Percentiles rank a stretch among this genome's conserved stretches.
Conservation (phyloP, 2,329 filamentous ascomycete genomes). For the Xylariales sp. region DNA sequence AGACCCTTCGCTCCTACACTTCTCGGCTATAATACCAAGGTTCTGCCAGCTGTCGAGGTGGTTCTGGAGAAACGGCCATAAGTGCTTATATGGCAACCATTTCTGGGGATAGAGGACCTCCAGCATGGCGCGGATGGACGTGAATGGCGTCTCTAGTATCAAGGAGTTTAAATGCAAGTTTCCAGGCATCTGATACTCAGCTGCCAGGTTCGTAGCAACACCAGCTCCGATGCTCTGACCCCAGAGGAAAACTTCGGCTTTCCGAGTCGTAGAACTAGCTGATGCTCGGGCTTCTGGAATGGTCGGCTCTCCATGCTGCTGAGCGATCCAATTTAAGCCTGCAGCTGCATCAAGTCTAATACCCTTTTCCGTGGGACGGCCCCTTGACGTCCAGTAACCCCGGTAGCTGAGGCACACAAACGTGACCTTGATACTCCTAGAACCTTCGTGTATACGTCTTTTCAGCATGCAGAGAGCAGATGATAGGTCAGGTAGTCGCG, state of each 20-base stretch:
- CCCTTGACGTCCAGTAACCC: slow-evolving; percentile 74
- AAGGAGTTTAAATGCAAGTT: slow-evolving; percentile 43
- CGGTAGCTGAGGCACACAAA: slow-evolving; percentile 59
- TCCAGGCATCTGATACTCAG: slow-evolving; percentile 30
- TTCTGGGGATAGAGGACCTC: slow-evolving; percentile 69
- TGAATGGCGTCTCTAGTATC: slow-evolving; percentile 73
- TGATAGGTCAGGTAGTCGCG: slow-evolving; percentile 52
- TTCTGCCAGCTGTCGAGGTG: slow-evolving; percentile 53
- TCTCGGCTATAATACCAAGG: slow-evolving; percentile 36
- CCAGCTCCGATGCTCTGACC: slow-evolving; percentile 74
- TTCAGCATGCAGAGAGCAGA: slow-evolving; percentile 43
- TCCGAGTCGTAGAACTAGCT: slow-evolving; percentile 9
- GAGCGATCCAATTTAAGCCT: slow-evolving; percentile 56
- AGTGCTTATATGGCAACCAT: slow-evolving; percentile 73
- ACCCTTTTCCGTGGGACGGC: slow-evolving; percentile 64
- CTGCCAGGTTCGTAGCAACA: slow-evolving; percentile 60
- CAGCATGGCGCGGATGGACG: slow-evolving; percentile 66
- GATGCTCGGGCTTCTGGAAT: background rate
- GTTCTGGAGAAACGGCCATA: slow-evolving; percentile 69
- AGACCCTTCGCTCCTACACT: slow-evolving; percentile 17
- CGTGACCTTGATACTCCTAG: slow-evolving; percentile 32
- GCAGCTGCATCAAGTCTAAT: slow-evolving; percentile 66
- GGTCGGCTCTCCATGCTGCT: slow-evolving; percentile 30
- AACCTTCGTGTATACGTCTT: slow-evolving; percentile 29
- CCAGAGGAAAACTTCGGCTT: slow-evolving; percentile 56